A percentile compares a stretch with the other conserved stretches of the same genome.
Evolutionary conservation across 2,329 filamentous ascomycete genomes (phyloP).

Genomic region (Trichoderma koningii): DNA sequence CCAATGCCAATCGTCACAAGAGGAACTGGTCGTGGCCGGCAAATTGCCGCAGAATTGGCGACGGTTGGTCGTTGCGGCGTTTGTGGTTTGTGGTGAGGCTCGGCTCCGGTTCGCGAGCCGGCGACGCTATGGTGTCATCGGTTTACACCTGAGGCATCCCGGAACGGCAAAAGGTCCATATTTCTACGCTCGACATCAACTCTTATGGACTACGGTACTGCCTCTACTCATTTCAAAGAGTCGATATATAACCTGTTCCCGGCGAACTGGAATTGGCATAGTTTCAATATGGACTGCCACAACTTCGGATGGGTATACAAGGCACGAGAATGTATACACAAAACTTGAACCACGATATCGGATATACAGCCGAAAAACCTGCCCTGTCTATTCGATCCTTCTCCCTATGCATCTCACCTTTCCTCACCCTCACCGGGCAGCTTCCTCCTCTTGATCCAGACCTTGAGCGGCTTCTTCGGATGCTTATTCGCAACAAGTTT

Average conservation of each 20-base stretch:
- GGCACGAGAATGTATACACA: too few species aligned
- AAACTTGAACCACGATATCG: neutral
- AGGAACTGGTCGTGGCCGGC: neutral
- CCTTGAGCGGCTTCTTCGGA: constrained; percentile 35
- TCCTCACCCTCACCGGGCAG: neutral
- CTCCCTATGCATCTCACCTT: neutral
- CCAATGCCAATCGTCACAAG: too few species aligned
- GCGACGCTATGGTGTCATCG: constrained; percentile 27
- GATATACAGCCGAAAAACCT: neutral
- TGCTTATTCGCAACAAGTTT: constrained; percentile 36
- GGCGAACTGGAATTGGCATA: too few species aligned
- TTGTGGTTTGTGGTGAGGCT: neutral
- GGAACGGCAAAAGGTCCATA: constrained; percentile 8
- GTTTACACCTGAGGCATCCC: constrained; percentile 28
- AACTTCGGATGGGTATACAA: too few species aligned
- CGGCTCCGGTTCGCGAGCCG: constrained; percentile 26
- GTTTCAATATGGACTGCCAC: too few species aligned
- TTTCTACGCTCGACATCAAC: too few species aligned
- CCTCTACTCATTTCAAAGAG: too few species aligned
- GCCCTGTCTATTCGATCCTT: too few species aligned
- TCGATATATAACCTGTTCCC: too few species aligned
- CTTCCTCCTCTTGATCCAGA: constrained; percentile 40
- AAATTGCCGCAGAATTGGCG: constrained; percentile 19
- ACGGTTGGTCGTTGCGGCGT: neutral
- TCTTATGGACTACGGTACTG: too few species aligned